Evolutionary conservation across 2,329 filamentous ascomycete genomes (phyloP), one percentile per base, ranked within the genome.

Genomic region (Epichloe glyceriae): DNA sequence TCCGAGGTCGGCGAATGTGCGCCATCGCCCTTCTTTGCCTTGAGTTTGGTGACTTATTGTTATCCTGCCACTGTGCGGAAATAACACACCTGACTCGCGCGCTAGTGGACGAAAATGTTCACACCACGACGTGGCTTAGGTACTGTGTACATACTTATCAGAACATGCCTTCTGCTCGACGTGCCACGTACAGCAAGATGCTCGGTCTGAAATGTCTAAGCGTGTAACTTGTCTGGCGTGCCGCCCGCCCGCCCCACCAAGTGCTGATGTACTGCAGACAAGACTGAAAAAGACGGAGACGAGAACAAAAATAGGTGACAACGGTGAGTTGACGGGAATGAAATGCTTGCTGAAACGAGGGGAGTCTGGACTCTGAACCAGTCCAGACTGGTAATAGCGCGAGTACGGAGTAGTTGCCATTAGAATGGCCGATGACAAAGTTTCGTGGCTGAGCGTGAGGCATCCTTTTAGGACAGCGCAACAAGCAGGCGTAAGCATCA

Each of bases 1-100:
- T 51, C 53, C 53, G 53, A 53, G 43, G 49, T 55, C 52, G 47
- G 53, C 51, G 26, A 34, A 34, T 19, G 14, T 46, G 20, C 47
- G 51, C 47, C 39, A 43, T 50, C 33, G 35, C n/a, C 42, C 19
- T 46, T 30, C 8, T 14, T 30, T 33, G 10, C 35, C 26, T 44
- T 26, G 38, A 26, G n/a, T 44, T 22, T 26, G 26, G 20, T 42
- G 17, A 34, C 14, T 39, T 22, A 10, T 34, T 19, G 26, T 30
- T 1, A 11, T 12, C 11, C 15, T 15, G 33, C 22, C 34, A 14
- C 11, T 19, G 39, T 20, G 30, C 17, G 40, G 40, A 49, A 49
- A 49, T 38, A 49, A 44, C 40, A 43, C 17, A 15, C 39, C 47
- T 49, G 47, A 49, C 30, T 49, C 47, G 40, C 19, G 33, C 40